Base-by-base conservation (phyloP, 306 rosid species). In the Trichosanthes truncata region DNA sequence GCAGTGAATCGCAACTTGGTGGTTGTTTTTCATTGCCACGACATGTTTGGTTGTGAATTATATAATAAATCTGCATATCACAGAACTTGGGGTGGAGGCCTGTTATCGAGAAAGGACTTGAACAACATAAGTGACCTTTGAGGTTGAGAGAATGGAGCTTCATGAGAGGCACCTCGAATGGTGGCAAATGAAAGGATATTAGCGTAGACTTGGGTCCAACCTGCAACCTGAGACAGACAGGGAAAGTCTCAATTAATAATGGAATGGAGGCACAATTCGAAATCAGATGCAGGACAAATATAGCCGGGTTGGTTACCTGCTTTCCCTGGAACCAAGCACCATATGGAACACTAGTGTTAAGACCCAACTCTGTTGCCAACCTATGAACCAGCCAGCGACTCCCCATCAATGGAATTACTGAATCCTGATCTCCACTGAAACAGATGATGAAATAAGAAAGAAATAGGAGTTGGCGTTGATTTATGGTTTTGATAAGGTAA, bases 341-440 rank as follows among this genome's bases (percentile, higher is more conserved):
- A 61, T 92, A 92, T 60, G 98, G 93, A n/a, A 91, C 91, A 14
- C 92, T 87, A 40, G 93, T 88, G 40, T 83, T 89, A 35, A 92
- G 89, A 84, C 83, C 83, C 81, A 90, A 84, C 85, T 89, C 81
- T 81, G 79, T 86, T 10, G 95, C 92, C 79, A 94, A 86, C 63
- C 89, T 83, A 49, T 87, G 91, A 81, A 92, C 92, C 86, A 91
- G 83, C 31, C 81, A 87, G 53, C 98, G 88, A 87, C 97, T 94
- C 60, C n/a, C 98, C 15, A 89, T 94, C 67, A 94, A 83, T 29
- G 98, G 98, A 74, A 94, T 91, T 9, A 94, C 98, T 26, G 97
- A 94, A 86, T 94, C 98, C 86, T 94, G 98, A 82, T 94, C 98
- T 9, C 98, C 98, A 79, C 97, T 94, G 87, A 31, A 69, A 13